Conservation (phyloP, 2,329 filamentous ascomycete genomes). For the Colletotrichum lini region DNA sequence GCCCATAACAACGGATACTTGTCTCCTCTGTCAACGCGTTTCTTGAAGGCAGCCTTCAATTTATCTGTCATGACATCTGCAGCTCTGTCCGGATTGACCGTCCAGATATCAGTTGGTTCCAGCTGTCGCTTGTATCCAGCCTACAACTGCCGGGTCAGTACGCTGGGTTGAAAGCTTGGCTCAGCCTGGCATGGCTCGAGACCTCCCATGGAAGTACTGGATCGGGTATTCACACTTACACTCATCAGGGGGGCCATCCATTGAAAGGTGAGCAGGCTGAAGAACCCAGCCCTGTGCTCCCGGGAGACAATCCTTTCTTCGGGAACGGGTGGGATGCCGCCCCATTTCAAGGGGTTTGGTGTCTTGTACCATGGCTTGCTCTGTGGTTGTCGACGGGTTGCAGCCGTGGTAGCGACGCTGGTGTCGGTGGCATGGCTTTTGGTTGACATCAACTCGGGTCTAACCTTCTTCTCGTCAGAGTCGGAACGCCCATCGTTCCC, state of each 20-base stretch:
- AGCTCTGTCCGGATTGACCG: constrained; percentile 84
- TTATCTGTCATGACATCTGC: constrained; percentile 78
- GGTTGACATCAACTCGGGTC: constrained; percentile 54
- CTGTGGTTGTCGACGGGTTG: constrained; percentile 46
- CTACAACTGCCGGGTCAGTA: constrained; percentile 54
- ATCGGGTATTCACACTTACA: constrained; percentile 59
- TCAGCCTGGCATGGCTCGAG: background rate
- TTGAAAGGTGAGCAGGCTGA: constrained; percentile 85
- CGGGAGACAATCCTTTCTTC: constrained; percentile 68
- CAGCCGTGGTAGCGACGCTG: constrained; percentile 63
- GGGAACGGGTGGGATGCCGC: constrained; percentile 68
- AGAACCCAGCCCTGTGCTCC: constrained; percentile 80
- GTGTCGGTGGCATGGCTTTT: constrained; percentile 69
- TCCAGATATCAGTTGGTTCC: constrained; percentile 89
- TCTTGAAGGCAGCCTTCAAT: constrained; percentile 78
- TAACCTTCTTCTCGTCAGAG: constrained; percentile 34
- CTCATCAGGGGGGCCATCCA: constrained; percentile 94
- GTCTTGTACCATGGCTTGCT: constrained; percentile 75
- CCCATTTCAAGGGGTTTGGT: constrained; percentile 74
- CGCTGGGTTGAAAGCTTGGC: background rate
- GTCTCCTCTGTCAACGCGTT: constrained; percentile 76
- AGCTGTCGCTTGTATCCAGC: constrained; percentile 88
- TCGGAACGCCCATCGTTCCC: constrained; percentile 25
- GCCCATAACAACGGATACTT: constrained; percentile 84
- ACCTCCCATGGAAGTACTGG: background rate